Evolutionary conservation across 306 rosid species (phyloP).

Genomic region (Ormosia emarginata): DNA sequence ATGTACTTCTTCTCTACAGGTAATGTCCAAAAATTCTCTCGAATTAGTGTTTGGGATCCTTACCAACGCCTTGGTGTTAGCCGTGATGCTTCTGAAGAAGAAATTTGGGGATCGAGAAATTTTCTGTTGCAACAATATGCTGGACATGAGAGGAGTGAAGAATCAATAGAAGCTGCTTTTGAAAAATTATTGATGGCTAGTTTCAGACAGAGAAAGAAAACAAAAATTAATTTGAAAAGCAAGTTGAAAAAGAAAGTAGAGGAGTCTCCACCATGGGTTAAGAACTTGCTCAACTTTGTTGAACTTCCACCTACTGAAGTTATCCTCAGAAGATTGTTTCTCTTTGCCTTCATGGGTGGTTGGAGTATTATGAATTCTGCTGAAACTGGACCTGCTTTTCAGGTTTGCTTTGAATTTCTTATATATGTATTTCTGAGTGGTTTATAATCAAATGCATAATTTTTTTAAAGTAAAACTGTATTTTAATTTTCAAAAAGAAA

Average conservation of each 20-base stretch:
- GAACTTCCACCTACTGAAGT: slow-evolving; percentile 87
- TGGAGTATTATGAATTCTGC: slow-evolving; percentile 99
- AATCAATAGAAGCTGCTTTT: slow-evolving; percentile 94
- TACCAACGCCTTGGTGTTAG: slow-evolving; percentile 78
- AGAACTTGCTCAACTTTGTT: slow-evolving; percentile 72
- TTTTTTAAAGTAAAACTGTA: not conserved
- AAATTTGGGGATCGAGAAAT: slow-evolving; percentile 90
- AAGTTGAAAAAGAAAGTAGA: slow-evolving; percentile 93
- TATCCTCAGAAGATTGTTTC: slow-evolving; percentile 83
- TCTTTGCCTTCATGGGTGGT: slow-evolving; percentile 93
- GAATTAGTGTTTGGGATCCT: slow-evolving; percentile 82
- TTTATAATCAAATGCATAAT: not conserved
- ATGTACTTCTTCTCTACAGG: slow-evolving; percentile 36
- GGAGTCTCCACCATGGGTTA: slow-evolving; percentile 97
- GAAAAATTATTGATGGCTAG: slow-evolving; percentile 91
- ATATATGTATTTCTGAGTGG: not conserved
- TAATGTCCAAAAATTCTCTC: slow-evolving; percentile 70
- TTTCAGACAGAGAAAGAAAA: slow-evolving; percentile 80
- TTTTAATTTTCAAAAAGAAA: not conserved
- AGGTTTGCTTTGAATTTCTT: slow-evolving; percentile 61
- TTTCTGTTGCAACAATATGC: slow-evolving; percentile 88
- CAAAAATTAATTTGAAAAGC: slow-evolving; percentile 90
- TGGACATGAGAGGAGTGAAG: slow-evolving; percentile 92
- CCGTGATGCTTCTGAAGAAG: slow-evolving; percentile 90
- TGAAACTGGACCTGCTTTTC: slow-evolving; percentile 99